Base-by-base conservation (phyloP, 768 basidiomycete species). In the Phaeotremella fagi region DNA sequence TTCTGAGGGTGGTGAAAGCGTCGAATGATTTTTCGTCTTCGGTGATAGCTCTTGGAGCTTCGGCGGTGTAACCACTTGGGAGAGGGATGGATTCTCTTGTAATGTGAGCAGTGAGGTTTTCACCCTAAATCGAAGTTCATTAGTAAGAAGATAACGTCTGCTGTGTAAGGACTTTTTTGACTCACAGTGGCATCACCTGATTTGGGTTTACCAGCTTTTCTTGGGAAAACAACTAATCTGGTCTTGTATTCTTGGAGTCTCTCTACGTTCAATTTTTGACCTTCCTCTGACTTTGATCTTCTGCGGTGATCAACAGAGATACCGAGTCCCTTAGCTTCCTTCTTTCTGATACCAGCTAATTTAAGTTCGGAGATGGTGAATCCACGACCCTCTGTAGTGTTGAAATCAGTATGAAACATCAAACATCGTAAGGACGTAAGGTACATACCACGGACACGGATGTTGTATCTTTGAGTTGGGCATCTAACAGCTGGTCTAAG, bases 401-500 rank as follows among this genome's bases (percentile, higher is more conserved):
- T 4, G 35, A 37, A 27, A 25, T 54, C 45, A 54, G 15, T 22
- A 15, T n/a, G 12, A 22, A 26, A 37, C 48, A 59, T 50, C 50
- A 42, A 16, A 26, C 37, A 15, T 42, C 20, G 16, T n/a, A n/a
- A 28, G 31, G 27, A n/a, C 26, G 22, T 18, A 16, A 45, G 18
- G 15, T n/a, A 62, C 68, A 29, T 60, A 70, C 91, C 88, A 63
- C 95, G 88, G 70, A 97, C 76, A 78, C 95, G 95, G 77, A 87
- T 84, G 83, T 98, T 99, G 85, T 98, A 99, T 66, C 90, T 90
- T 66, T 94, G 82, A 59, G 94, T 97, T 70, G 90, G 94, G 55
- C 81, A 89, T 76, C 90, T 91, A 66, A 99, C 95, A 58, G 92
- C 94, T 44, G 94, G 94, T 71, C 94, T 90, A 70, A 98, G 88